Base-by-base conservation (phyloP, 208 protist species). In the Leptomonas pyrrhocoris region DNA sequence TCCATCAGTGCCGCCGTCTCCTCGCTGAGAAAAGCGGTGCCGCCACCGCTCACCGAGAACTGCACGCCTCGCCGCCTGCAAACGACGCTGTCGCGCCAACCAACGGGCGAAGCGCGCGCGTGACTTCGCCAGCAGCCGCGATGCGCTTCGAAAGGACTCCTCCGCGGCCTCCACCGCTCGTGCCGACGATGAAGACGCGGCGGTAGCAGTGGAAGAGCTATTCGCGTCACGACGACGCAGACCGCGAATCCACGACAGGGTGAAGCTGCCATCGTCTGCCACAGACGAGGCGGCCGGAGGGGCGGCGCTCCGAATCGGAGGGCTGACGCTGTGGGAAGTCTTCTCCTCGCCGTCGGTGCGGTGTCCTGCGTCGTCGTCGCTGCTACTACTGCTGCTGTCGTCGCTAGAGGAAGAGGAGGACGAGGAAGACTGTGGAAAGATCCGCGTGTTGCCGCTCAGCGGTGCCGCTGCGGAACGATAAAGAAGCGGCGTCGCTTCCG, bases 51-150 rank as follows among this genome's bases (percentile, higher is more conserved):
- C 55, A 16, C 48, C 31, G 23, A 53, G 38, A 7, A 40, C 12
- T 11, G 61, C 65, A 9, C 70, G 56, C 64, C 54, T 71, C 2
- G 72, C 72, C 11, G 58, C 11, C 42, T 50, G 27, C 6, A 34
- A 30, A 1, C 43, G 72, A 18, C 21, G 31, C 72, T 56, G 72
- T 19, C 55, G 58, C 21, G 46, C 49, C 58, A 77, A 40, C 72
- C 72, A 77, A n/a, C 63, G 64, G 8, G 31, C 9, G 18, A 68
- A 63, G 34, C 58, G 63, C 28, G 54, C 58, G 31, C 72, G 58
- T 12, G 72, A 77, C 48, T 48, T 61, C 18, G 46, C 28, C 0
- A 72, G 58, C 40, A 72, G 43, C 23, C 64, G 55, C 0, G 72
- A 61, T 1, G 58, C 58, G 23, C 58, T 72, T 21, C 72, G 57